Evolutionary conservation across 345 rosid species (phyloP).

Genomic region (Eucalyptus caleyi): DNA sequence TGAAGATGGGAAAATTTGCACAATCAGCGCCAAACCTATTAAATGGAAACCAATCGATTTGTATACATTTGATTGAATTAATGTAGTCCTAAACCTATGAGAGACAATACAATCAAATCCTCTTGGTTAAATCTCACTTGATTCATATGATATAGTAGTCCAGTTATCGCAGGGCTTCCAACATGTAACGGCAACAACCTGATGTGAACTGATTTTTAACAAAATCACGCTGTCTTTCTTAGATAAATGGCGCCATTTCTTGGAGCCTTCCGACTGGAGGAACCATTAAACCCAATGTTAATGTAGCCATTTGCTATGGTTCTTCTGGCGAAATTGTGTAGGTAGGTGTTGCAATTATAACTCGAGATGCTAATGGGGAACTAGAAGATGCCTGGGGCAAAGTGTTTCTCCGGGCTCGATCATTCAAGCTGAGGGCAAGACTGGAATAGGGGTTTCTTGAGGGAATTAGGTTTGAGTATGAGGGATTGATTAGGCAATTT

Average conservation of each 20-base stretch:
- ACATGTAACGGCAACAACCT: not conserved
- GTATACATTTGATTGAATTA: not conserved
- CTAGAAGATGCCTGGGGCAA: not conserved
- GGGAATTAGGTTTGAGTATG: not conserved
- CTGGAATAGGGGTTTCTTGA: not conserved
- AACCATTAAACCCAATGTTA: not conserved
- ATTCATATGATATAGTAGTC: not conserved
- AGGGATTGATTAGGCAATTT: not conserved
- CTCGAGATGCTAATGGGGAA: not conserved
- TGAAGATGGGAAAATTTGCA: not conserved
- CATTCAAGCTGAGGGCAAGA: not conserved
- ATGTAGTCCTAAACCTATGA: not conserved
- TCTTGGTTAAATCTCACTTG: not conserved
- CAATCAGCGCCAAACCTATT: not conserved
- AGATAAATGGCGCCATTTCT: not conserved
- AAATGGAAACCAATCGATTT: not conserved
- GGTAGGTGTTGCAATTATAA: not conserved
- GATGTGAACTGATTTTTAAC: not conserved
- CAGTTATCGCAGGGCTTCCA: not conserved
- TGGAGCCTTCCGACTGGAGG: not conserved
- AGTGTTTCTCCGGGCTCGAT: not conserved
- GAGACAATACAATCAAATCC: not conserved
- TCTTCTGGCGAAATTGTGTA: not conserved
- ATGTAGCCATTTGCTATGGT: not conserved
- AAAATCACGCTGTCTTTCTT: not conserved